Evolutionary conservation across 306 rosid genomes (phyloP).

Genomic region (Prunus padus): DNA sequence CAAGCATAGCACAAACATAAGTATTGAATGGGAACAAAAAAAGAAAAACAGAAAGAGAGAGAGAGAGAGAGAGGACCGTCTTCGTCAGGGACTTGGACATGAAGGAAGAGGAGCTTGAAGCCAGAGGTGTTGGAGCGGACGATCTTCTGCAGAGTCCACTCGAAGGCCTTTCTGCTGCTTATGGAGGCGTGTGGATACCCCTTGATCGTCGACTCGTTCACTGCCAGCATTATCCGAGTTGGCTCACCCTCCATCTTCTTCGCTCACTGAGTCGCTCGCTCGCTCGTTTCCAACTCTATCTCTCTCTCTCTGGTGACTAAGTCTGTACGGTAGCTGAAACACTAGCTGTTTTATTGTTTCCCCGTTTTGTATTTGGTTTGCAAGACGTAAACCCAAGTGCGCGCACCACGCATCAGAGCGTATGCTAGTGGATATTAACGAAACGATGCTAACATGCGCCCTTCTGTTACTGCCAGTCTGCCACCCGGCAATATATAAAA

Average conservation of each 20-base stretch:
- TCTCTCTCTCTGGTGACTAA: neutral
- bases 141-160: constrained; percentile 85
- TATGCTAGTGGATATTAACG: neutral
- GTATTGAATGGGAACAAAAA: neutral
- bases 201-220: constrained; percentile 84
- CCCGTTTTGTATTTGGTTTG: neutral
- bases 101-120: constrained; percentile 76
- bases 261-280: constrained; percentile 18
- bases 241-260: constrained; percentile 35
- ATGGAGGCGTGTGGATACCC: constrained; percentile 89
- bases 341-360: too few species aligned
- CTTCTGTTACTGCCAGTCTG: neutral
- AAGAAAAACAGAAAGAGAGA: constrained; percentile 7
- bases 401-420: neutral
- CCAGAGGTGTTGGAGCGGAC: constrained; percentile 58
- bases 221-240: constrained; percentile 77
- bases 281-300: constrained; percentile 5
- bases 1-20: constrained; percentile 10
- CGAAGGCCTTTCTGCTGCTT: constrained; percentile 85
- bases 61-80: constrained; percentile 55
- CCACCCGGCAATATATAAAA: neutral
- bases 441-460: constrained; percentile 21
- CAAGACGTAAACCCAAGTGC: neutral
- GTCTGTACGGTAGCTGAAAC: neutral
- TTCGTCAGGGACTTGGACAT: constrained; percentile 90